Evolutionary conservation across 495 filamentous ascomycete species (phyloP).

Genomic region (Massariosphaeria phaeospora): DNA sequence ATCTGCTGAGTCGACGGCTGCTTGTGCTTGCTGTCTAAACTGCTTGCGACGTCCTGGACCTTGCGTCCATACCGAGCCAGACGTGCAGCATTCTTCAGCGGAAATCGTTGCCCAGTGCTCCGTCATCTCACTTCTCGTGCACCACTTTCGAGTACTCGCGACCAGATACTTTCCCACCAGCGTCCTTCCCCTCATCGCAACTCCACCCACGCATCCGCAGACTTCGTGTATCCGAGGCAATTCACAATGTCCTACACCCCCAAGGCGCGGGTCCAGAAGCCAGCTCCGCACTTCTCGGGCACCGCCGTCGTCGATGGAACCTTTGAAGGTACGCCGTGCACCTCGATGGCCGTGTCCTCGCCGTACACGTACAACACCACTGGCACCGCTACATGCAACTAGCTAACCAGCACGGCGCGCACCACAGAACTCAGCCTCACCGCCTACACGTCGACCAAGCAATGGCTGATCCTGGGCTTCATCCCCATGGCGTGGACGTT

Average conservation of each 20-base stretch:
- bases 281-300: constrained; percentile 45
- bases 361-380: background rate
- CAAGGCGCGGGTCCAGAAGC: constrained; percentile 49
- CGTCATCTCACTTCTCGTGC: no score
- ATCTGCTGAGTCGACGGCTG: constrained; percentile 12
- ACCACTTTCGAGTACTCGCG: background rate
- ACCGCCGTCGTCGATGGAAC: constrained; percentile 36
- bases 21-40: background rate
- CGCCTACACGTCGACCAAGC: constrained; percentile 41
- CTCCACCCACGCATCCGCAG: background rate
- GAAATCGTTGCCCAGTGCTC: no score
- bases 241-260: constrained; percentile 29
- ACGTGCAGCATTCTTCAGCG: no score
- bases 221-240: background rate
- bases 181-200: background rate
- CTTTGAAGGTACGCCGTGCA: constrained; percentile 34
- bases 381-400: background rate
- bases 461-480: constrained; percentile 51
- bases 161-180: background rate
- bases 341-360: background rate
- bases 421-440: constrained; percentile 43
- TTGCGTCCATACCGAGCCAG: no score
- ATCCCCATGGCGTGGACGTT: constrained; percentile 54
- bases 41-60: background rate
- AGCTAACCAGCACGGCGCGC: background rate